These are phyloP conservation scores for Zea luxurians DNA, from an alignment of 176 grass and related monocot genomes.

Conservation along the genomic window DNA sequence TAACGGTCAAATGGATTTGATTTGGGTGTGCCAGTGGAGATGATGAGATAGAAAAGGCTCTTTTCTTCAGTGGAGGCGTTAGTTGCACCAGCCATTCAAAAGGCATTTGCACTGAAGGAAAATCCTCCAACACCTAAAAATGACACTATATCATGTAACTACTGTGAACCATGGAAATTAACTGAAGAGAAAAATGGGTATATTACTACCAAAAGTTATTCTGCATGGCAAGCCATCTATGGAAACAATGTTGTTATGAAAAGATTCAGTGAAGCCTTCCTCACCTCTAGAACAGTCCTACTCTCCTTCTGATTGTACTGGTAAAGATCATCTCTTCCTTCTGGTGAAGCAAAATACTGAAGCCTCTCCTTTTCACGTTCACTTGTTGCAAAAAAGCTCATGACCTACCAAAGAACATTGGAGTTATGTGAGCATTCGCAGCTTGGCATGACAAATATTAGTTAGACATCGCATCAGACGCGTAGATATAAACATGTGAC, in stretches of 20 bases:
- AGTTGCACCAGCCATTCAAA: conserved; percentile 97
- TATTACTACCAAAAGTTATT: conserved; percentile 1
- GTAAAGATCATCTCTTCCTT: conserved; percentile 90
- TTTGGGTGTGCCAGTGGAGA: conserved; percentile 72
- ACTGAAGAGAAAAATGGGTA: conserved; percentile 2
- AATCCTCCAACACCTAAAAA: conserved; percentile 84
- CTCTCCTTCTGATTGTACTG: conserved; percentile 89
- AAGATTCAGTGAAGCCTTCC: conserved; percentile 27
- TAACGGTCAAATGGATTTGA: conserved; percentile 86
- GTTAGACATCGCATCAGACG: conserved; percentile 18
- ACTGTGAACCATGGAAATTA: conserved; percentile 22
- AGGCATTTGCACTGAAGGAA: conserved; percentile 83
- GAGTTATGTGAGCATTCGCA: conserved; percentile 20
- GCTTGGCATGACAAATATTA: conserved; percentile 1
- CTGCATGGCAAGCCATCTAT: background rate
- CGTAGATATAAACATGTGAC: background rate
- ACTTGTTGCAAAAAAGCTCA: conserved; percentile 74
- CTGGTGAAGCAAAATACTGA: conserved; percentile 91
- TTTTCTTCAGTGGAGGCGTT: conserved; percentile 86
- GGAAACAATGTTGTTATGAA: conserved; percentile 3
- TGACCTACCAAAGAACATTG: conserved; percentile 54
- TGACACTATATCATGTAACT: conserved; percentile 23
- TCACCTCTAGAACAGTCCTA: conserved; percentile 81
- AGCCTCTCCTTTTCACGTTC: conserved; percentile 88
- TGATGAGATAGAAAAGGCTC: conserved; percentile 92